Evolutionary conservation across 179 eudicot genomes (phyloP), one percentile per base, ranked within the genome.

Genomic region (Beta corolliflora): DNA sequence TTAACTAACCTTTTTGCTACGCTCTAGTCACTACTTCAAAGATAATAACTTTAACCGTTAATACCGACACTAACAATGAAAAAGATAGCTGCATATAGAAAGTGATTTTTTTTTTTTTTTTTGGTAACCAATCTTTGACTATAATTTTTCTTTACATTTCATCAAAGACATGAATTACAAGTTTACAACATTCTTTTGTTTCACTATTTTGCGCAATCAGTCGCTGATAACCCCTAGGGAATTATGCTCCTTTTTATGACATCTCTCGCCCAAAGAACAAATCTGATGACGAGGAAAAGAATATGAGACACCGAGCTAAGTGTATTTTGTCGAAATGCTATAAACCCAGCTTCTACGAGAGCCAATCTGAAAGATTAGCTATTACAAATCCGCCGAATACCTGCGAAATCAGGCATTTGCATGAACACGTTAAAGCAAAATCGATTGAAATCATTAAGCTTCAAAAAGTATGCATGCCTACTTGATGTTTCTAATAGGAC

Each of bases 351-450:
- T 70, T 87, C 86, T 88, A 91, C 11, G 91, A 83, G 52, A 92
- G 79, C 86, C 94, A 76, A 81, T 93, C 92, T 0, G 98, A 88
- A 65, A 94, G 91, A 86, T 94, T 96, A 71, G 99, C 99, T 67
- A 97, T 94, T 50, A 95, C 95, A 81, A 95, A 95, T 64, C 99
- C 98, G 45, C 83, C 93, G 87, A 97, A 96, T 14, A 96, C 99
- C 99, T 97, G 93, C 78, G 86, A 77, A 46, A 54, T 66, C 50
- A 58, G 60, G 77, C 71, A 50, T 55, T 12, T 31, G 5, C 73
- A 66, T 36, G 73, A 73, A 55, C 65, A 53, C 54, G 77, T 69
- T 76, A 36, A 71, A 25, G 68, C 21, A 16, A 64, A 46, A 36
- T 15, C 19, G 41, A 46, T 15, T 9, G 13, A 14, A 77, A 55